Evolutionary conservation across 176 grass and related monocot genomes (phyloP).

Genomic region (Themeda triandra): DNA sequence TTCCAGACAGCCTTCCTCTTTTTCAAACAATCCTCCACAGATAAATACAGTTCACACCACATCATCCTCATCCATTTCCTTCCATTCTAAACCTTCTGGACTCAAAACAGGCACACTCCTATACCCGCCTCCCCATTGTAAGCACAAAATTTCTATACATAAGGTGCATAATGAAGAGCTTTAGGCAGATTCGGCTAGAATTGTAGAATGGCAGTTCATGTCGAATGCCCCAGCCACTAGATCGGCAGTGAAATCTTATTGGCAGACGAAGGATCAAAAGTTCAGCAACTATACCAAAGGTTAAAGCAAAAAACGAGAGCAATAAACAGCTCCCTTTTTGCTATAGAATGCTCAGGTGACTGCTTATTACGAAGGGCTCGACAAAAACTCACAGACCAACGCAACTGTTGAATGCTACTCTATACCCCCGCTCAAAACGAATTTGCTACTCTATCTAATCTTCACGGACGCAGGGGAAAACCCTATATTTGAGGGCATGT

Average conservation of each 20-base stretch:
- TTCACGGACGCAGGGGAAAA: conserved; percentile 28
- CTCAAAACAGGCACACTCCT: neutral
- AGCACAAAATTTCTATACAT: conserved; percentile 38
- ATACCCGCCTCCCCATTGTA: conserved; percentile 10
- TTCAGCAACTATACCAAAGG: conserved; percentile 11
- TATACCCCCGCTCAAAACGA: conserved; percentile 23
- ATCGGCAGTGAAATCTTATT: conserved; percentile 26
- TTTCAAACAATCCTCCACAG: neutral
- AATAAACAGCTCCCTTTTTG: conserved; percentile 2
- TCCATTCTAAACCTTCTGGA: neutral
- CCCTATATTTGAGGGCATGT: conserved; percentile 34
- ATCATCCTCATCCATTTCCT: neutral
- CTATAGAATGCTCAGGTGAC: conserved; percentile 14
- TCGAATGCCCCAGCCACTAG: conserved; percentile 9
- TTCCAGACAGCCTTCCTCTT: neutral
- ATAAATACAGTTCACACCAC: neutral
- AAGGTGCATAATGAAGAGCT: conserved; percentile 19
- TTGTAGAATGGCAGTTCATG: neutral
- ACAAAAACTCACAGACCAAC: conserved; percentile 8
- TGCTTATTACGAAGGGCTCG: conserved; percentile 24
- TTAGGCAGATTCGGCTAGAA: neutral
- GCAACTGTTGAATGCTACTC: conserved; percentile 23
- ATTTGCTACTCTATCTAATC: conserved; percentile 38
- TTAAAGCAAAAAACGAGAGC: conserved; percentile 11
- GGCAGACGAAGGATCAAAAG: conserved; percentile 25